Conservation (phyloP, 2,329 filamentous ascomycete species). For the Cadophora sp. region DNA sequence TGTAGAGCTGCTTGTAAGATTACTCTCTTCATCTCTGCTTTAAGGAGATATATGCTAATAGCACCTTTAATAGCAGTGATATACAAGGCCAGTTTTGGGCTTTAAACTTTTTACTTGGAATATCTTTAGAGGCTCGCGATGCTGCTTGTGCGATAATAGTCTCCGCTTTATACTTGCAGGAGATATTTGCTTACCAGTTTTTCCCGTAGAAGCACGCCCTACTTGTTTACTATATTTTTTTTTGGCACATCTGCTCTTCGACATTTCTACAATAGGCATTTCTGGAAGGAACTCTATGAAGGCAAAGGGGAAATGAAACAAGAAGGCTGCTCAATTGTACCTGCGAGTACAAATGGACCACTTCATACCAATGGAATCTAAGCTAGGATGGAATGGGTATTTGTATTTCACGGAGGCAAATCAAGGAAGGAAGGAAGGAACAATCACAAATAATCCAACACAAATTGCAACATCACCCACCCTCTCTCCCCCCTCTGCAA, state of each 20-base stretch:
- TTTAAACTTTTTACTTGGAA: neutral
- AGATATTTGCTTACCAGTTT: neutral
- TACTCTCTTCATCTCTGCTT: neutral
- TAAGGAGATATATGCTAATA: neutral
- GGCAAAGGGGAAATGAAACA: neutral
- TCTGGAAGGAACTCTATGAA: neutral
- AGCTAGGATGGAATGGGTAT: too few relatives aligned
- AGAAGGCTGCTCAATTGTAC: neutral
- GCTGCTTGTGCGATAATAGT: neutral
- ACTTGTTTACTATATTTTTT: neutral
- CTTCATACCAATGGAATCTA: neutral
- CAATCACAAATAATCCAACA: neutral
- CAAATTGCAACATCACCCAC: neutral
- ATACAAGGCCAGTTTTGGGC: neutral
- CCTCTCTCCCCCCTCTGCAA: neutral
- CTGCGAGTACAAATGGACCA: neutral
- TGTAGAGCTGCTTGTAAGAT: neutral
- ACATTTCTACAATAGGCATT: neutral
- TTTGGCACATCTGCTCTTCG: neutral
- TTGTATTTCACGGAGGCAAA: neutral
- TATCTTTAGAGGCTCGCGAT: neutral
- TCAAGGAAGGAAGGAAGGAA: neutral
- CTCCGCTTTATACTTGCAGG: neutral
- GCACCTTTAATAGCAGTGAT: neutral
- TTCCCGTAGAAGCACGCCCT: neutral